Base-by-base conservation (phyloP, 371 early-diverging fungal species). In the Smittium mucronatum region DNA sequence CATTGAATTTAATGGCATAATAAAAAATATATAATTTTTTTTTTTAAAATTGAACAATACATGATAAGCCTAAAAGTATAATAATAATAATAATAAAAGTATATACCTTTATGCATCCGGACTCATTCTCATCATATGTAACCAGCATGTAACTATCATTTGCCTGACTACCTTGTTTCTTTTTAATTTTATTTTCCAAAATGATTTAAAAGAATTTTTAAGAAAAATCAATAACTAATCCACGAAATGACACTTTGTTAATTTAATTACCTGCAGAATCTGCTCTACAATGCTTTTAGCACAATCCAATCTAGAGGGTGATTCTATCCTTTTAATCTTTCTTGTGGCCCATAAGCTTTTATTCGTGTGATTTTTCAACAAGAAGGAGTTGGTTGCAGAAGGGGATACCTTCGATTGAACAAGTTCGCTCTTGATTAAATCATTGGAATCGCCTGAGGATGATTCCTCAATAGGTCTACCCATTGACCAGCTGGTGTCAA, bases 401-500 rank as follows among this genome's bases (percentile, higher is more conserved):
- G 47, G 5, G 21, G 47, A 21, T 21, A 11, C 47, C 21, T 47
- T 47, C 15, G 26, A 33, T 28, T 35, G 36, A n/a, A n/a, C n/a
- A n/a, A n/a, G n/a, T n/a, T 15, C 57, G n/a, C 8, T 70, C 74
- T 65, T 76, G 74, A n/a, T n/a, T n/a, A n/a, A n/a, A 74, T 84
- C 82, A 76, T 76, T 76, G 71, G 80, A 82, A 76, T 84, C 26
- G 26, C 26, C 5, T 15, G 59, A n/a, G 59, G 59, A 2, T 21
- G 15, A 2, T 59, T 59, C n/a, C 5, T 5, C 59, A 29, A 69
- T 26, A 17, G 69, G 69, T 30, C 64, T 34, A 11, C 63, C 86
- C 88, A 88, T 88, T n/a, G 88, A 87, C 72, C 80, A 86, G 72
- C 85, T 85, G 5, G 85, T 88, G 78, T 88, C 89, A 31, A 86